Conservation (phyloP, 139 green algal genomes). For the Chlamydomonas sp. region DNA sequence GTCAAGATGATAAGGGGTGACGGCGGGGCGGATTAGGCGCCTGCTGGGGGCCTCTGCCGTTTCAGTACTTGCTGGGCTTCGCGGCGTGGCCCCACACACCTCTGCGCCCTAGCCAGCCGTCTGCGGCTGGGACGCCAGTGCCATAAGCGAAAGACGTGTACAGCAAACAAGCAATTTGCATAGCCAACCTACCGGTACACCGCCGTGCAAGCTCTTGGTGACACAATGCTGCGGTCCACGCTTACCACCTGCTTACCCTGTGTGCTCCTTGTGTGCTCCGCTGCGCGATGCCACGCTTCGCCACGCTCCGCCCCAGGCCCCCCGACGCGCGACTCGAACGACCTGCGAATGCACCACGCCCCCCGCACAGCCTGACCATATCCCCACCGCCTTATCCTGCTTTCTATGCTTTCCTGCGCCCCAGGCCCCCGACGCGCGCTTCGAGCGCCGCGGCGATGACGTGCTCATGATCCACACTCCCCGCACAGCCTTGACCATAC, state of each 20-base stretch:
- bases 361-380: not conserved
- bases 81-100: no score
- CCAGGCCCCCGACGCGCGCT: conserved; percentile 56
- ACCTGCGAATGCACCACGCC: conserved; percentile 15
- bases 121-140: no score
- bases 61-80: no score
- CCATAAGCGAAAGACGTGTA: no score
- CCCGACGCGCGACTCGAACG: not conserved
- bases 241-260: no score
- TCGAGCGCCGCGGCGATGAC: conserved; percentile 73
- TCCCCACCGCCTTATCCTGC: conserved; percentile 32
- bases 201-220: no score
- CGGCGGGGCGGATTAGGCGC: not conserved
- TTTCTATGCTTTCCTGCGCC: conserved; percentile 25
- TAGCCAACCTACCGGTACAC: no score
- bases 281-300: not conserved
- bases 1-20: not conserved
- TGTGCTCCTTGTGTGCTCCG: not conserved
- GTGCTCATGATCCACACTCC: conserved; percentile 67
- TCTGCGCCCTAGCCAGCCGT: no score
- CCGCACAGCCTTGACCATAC: not conserved
- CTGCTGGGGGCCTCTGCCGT: not conserved
- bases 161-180: no score
- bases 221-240: no score
- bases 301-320: not conserved